Evolutionary conservation across 495 filamentous ascomycete species (phyloP).

Genomic region (Emericellopsis terricola): DNA sequence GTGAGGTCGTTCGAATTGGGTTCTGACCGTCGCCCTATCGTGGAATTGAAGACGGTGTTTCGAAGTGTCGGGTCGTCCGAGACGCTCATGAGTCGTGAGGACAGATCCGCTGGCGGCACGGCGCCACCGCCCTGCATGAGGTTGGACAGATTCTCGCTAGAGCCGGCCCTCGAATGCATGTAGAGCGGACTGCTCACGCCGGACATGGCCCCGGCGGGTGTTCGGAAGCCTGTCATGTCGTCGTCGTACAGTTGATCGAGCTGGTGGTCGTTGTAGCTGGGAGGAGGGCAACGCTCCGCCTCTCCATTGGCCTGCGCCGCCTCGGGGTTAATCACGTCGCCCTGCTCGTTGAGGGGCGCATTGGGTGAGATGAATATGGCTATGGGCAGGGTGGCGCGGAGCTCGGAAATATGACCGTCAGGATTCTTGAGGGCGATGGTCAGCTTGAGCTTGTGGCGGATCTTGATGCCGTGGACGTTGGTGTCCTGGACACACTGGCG

Average conservation of each 20-base stretch:
- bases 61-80: conserved; percentile 21
- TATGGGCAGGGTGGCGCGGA: conserved; percentile 72
- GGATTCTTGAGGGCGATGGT: conserved; percentile 80
- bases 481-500: conserved; percentile 71
- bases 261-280: conserved; percentile 70
- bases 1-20: conserved; percentile 21
- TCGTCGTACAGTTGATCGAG: conserved; percentile 82
- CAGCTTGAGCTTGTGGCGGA: conserved; percentile 74
- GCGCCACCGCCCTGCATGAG: conserved; percentile 21
- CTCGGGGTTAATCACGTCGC: conserved; percentile 36
- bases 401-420: conserved; percentile 82
- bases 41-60: conserved; percentile 15
- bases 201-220: conserved; percentile 44
- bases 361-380: conserved; percentile 89
- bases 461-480: conserved; percentile 64
- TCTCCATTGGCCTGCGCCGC: conserved; percentile 26
- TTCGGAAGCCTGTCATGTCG: conserved; percentile 57
- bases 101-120: conserved; percentile 42
- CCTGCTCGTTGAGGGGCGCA: conserved; percentile 64
- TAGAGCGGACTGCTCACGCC: conserved; percentile 61
- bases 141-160: conserved; percentile 53
- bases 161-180: conserved; percentile 55
- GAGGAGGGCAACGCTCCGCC: conserved; percentile 44
- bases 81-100: conserved; percentile 43
- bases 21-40: conserved; percentile 7